A percentile compares a stretch with the other conserved stretches of the same genome.
Evolutionary conservation across 441 rosid genomes (phyloP).

Genomic region (Metrosideros polymorpha): DNA sequence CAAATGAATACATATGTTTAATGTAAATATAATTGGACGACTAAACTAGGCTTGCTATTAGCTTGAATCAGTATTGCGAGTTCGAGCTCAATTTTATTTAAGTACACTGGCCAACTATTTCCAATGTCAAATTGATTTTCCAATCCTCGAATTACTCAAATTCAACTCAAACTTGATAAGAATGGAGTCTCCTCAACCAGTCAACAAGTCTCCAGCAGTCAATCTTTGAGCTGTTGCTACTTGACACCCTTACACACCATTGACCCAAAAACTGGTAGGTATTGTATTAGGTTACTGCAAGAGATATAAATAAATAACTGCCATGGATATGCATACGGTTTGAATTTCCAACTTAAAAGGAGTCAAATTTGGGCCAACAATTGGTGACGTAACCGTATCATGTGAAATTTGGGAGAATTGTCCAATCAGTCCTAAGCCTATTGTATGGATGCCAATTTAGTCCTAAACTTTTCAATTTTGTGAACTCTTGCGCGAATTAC

Average conservation of each 20-base stretch:
- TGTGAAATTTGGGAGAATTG: background rate
- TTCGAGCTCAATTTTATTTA: background rate
- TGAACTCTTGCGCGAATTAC: rapidly evolving
- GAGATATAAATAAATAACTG: background rate
- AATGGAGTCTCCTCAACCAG: background rate
- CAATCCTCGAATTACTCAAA: background rate
- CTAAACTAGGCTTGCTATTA: background rate
- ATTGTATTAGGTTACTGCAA: background rate
- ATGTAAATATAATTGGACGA: background rate
- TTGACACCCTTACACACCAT: background rate
- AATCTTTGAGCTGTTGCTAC: background rate
- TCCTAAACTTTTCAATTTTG: background rate
- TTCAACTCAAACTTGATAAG: background rate
- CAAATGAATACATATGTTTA: background rate
- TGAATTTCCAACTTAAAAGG: background rate
- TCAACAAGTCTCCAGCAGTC: background rate
- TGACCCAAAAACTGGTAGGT: background rate
- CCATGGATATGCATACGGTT: background rate
- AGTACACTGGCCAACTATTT: background rate
- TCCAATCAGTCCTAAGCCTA: background rate
- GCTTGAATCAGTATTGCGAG: background rate
- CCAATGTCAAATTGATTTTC: background rate
- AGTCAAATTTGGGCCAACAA: background rate
- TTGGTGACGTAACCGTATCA: background rate
- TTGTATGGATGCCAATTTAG: background rate